Base-by-base conservation (phyloP, 805 yeast genomes). In the Saccharomycopsis oosterbeekiorum region DNA sequence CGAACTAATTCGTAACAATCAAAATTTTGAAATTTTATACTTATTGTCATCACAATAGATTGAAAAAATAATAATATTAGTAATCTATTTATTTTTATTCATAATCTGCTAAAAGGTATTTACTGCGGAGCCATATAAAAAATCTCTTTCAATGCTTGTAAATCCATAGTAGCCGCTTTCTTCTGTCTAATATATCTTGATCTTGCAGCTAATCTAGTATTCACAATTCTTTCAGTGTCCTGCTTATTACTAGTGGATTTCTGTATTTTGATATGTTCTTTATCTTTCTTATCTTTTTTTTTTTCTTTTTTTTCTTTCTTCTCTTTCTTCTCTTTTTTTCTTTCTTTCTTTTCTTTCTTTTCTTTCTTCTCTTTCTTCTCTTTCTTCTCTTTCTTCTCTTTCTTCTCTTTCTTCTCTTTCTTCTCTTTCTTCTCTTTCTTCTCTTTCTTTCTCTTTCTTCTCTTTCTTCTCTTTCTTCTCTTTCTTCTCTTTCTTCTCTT, bases 161-260 rank as follows among this genome's bases (percentile, higher is more conserved):
- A 80, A 70, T 93, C 98, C 84, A 87, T 82, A 0, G 92, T 90
- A 1, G 97, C 93, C 11, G 96, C 94, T 68, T 94, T 81, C 71
- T 93, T 93, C 71, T 91, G 96, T 66, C 80, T 86, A 60, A 93
- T 92, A 86, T 90, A 92, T 71, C 83, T 86, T 24, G 96, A 85
- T 71, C 98, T 82, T 3, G 88, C 88, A 0, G 96, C 85, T 57
- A 84, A 70, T 68, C 88, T 78, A n/a, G 86, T 80, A 12, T 80
- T 67, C 0, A 80, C 74, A 1, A 74, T 75, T 19, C 66, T 61
- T 37, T 70, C 75, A 41, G 72, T 75, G 59, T 64, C 58, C 41
- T 58, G 56, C 36, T 42, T 56, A 4, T 2, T 37, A 4, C 8
- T 37, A 21, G 15, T 58, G 42, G 70, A 67, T 58, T 71, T 66